A percentile compares a stretch with the other conserved stretches of the same genome.
These are phyloP conservation scores for Russula compacta DNA, from an alignment of 768 basidiomycete species.

Conservation along the genomic window DNA sequence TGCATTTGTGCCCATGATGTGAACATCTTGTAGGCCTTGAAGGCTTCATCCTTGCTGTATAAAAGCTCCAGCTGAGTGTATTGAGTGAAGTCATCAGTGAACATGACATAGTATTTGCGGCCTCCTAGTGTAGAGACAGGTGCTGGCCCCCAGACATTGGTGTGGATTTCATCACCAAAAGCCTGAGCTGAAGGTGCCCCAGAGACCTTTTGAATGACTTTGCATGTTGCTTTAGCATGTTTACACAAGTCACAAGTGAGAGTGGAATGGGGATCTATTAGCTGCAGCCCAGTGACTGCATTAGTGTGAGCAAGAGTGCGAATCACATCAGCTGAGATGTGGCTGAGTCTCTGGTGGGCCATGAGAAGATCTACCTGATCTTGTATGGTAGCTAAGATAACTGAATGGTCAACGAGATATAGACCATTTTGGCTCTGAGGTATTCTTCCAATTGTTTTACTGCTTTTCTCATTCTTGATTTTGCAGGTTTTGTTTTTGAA, in stretches of 20 bases:
- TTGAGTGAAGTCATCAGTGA: conserved; percentile 7
- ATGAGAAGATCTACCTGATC: too few relatives aligned
- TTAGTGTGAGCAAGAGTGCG: conserved; percentile 15
- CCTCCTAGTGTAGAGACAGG: background rate
- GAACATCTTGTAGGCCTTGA: background rate
- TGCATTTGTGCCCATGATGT: background rate
- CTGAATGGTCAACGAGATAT: too few relatives aligned
- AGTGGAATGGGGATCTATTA: background rate
- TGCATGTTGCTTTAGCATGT: conserved; percentile 22
- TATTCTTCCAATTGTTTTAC: too few relatives aligned
- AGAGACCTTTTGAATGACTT: background rate
- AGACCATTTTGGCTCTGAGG: too few relatives aligned
- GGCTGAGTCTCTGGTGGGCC: too few relatives aligned
- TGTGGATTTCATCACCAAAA: background rate
- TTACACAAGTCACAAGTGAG: conserved; percentile 36
- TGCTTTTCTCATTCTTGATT: too few relatives aligned
- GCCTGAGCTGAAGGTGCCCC: background rate
- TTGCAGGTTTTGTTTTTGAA: too few relatives aligned
- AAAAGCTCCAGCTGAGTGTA: background rate
- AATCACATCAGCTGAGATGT: too few relatives aligned
- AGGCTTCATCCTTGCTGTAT: background rate
- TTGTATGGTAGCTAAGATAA: too few relatives aligned
- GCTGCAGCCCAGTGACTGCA: background rate
- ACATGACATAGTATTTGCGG: background rate
- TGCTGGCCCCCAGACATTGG: background rate